A percentile compares a stretch with the other conserved stretches of the same genome.
Evolutionary conservation across 495 filamentous ascomycete genomes (phyloP).

Genomic region (Penicillium pulvis): DNA sequence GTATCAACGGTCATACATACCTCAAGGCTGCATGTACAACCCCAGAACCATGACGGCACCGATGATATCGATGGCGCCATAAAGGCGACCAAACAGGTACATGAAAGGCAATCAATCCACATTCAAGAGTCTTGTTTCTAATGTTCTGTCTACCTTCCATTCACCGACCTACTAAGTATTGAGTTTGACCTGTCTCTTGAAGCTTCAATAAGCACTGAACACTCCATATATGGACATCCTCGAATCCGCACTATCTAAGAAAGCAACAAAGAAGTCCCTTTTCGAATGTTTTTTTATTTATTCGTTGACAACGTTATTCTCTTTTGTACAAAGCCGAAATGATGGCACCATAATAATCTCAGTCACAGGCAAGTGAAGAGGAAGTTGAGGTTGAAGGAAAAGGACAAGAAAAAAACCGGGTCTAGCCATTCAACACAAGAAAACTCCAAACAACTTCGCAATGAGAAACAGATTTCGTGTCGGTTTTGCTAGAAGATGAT

Average conservation of each 20-base stretch:
- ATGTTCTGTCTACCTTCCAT: background rate
- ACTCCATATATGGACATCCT: background rate
- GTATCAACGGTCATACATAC: background rate
- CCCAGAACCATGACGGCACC: conserved; percentile 15
- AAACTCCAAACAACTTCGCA: conserved; percentile 23
- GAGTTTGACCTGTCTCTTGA: too few species aligned
- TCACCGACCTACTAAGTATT: background rate
- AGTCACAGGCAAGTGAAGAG: conserved; percentile 10
- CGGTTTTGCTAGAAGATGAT: conserved; percentile 17
- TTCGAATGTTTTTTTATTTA: conserved; percentile 26
- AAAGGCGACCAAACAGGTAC: background rate
- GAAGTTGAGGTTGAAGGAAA: conserved; percentile 7
- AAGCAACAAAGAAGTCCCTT: background rate
- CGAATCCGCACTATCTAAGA: background rate
- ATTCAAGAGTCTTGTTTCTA: background rate
- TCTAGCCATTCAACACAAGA: conserved; percentile 23
- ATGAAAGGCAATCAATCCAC: background rate
- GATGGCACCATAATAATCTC: conserved; percentile 25
- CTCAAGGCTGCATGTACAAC: background rate
- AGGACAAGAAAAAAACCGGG: conserved; percentile 6
- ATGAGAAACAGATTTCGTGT: conserved; percentile 22
- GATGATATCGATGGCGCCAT: conserved; percentile 18
- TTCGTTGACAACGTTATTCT: conserved; percentile 27
- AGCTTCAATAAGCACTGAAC: too few species aligned
- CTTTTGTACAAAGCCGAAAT: conserved; percentile 40